phyloP scores from a whole-genome alignment of 352 stramenopile genomes.

The Globisporangium recalcitrans region DNA sequence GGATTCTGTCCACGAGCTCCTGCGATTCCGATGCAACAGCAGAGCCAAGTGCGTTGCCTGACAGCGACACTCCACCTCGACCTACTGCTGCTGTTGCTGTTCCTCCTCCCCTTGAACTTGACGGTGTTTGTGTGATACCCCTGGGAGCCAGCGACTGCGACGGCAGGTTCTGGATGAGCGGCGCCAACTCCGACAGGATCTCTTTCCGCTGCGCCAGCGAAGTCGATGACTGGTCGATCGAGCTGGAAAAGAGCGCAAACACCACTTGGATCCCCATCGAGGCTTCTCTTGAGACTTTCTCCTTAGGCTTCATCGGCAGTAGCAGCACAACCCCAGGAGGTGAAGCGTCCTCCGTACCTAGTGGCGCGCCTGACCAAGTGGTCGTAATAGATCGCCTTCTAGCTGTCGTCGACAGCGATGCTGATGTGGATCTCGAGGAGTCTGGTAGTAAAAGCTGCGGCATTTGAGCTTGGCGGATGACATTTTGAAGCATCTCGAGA shows the following conservation, averaged over 20 bases:
- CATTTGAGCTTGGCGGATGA: not conserved
- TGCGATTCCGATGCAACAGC: constrained; percentile 3
- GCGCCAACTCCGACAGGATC: constrained; percentile 44
- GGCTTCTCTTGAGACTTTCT: constrained; percentile 32
- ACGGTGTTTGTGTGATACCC: not conserved
- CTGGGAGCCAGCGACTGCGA: constrained; percentile 31
- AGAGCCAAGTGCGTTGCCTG: constrained; percentile 1
- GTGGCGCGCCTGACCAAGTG: not conserved
- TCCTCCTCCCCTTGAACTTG: not conserved
- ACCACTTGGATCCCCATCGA: constrained; percentile 38
- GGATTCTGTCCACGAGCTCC: constrained; percentile 32
- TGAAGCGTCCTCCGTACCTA: too few relatives aligned
- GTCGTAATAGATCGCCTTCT: constrained; percentile 1
- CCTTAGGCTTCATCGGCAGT: constrained; percentile 22
- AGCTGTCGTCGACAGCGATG: not conserved
- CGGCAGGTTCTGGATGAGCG: constrained; percentile 30
- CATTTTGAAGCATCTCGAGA: constrained; percentile 12
- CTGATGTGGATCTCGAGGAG: not conserved
- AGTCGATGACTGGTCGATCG: constrained; percentile 21
- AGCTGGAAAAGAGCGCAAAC: constrained; percentile 27
- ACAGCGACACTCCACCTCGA: too few relatives aligned
- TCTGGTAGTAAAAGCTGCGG: not conserved
- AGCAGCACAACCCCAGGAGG: not conserved
- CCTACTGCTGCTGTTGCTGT: not conserved
- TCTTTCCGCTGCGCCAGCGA: constrained; percentile 27